Conservation (phyloP, 768 basidiomycete species). For the Collybia nuda region DNA sequence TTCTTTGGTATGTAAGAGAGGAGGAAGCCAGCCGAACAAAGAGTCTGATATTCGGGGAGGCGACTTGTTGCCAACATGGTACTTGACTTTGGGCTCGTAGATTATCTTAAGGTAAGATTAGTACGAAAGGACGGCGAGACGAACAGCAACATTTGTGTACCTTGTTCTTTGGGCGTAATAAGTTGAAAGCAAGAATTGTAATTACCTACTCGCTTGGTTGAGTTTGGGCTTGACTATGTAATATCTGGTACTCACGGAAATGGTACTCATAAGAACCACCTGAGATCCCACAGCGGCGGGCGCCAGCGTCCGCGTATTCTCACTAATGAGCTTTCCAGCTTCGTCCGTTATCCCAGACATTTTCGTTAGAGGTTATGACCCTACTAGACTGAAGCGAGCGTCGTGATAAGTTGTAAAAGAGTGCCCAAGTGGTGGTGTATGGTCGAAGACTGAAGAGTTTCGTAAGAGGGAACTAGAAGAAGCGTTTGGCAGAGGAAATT, state of each 20-base stretch:
- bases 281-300: slow-evolving; percentile 81
- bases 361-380: neutral
- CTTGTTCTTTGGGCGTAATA: slow-evolving; percentile 87
- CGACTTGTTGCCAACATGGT: slow-evolving; percentile 73
- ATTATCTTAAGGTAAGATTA: slow-evolving; percentile 52
- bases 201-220: slow-evolving; percentile 40
- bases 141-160: slow-evolving; percentile 29
- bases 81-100: slow-evolving; percentile 94
- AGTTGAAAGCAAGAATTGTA: slow-evolving; percentile 77
- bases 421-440: no score
- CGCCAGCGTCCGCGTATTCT: slow-evolving; percentile 65
- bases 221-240: neutral
- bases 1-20: slow-evolving; percentile 80
- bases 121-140: slow-evolving; percentile 8
- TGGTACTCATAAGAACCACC: slow-evolving; percentile 65
- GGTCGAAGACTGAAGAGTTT: no score
- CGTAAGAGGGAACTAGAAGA: no score
- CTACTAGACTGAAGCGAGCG: neutral
- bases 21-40: slow-evolving; percentile 87
- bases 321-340: slow-evolving; percentile 38
- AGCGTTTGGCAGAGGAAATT: no score
- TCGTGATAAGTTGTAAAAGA: neutral
- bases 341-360: slow-evolving; percentile 36
- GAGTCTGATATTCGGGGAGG: slow-evolving; percentile 83
- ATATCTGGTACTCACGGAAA: slow-evolving; percentile 56